These are phyloP conservation scores for Mucor mucedo DNA, from an alignment of 371 early-diverging fungal species.

Conservation along the genomic window DNA sequence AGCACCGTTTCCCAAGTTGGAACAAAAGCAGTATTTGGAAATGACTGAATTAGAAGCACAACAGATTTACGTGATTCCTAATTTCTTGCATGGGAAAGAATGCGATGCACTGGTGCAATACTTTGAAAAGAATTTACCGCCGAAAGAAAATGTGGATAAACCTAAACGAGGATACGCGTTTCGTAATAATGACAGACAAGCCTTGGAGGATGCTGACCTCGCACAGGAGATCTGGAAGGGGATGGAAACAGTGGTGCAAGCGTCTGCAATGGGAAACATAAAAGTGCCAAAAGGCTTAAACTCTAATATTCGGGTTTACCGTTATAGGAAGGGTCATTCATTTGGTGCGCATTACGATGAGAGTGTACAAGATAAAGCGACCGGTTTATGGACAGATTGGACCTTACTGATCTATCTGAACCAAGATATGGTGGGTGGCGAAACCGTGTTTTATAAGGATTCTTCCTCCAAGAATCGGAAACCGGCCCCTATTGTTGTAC, in stretches of 20 bases:
- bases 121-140: constrained; percentile 50
- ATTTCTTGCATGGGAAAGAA: constrained; percentile 52
- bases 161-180: constrained; percentile 71
- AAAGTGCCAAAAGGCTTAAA: constrained; percentile 46
- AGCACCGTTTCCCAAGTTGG: constrained; percentile 7
- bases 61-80: constrained; percentile 56
- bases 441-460: constrained; percentile 72
- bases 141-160: constrained; percentile 26
- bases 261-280: constrained; percentile 26
- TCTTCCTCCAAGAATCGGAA: constrained; percentile 19
- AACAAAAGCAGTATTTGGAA: constrained; percentile 21
- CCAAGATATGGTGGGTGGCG: constrained; percentile 63
- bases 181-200: constrained; percentile 72
- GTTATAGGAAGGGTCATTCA: constrained; percentile 69
- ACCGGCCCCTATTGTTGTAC: constrained; percentile 47
- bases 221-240: constrained; percentile 70
- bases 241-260: constrained; percentile 37
- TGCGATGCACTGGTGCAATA: constrained; percentile 45
- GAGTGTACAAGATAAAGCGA: constrained; percentile 54
- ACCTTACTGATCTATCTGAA: constrained; percentile 75
- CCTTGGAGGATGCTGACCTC: constrained; percentile 53
- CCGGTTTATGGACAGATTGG: constrained; percentile 60
- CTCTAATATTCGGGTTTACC: constrained; percentile 75
- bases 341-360: constrained; percentile 84
- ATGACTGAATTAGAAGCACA: constrained; percentile 43